Conservation (phyloP, 805 yeast species). For the Blastobotrys peoriensis region DNA sequence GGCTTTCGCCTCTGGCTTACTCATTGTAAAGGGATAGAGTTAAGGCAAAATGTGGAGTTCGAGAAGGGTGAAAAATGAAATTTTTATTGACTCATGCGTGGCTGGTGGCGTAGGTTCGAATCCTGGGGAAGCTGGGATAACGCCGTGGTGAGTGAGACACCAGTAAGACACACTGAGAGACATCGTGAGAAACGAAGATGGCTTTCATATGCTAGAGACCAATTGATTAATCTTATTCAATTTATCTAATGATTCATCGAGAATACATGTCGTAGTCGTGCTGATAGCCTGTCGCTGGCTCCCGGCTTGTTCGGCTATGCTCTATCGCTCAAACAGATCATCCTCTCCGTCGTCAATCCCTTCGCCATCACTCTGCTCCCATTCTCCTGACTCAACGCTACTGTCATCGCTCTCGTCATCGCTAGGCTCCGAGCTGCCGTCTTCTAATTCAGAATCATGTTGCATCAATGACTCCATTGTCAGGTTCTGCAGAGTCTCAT, state of each 20-base stretch:
- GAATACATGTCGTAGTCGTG: too few species aligned
- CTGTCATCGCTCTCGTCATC: conserved; percentile 31
- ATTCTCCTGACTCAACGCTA: conserved; percentile 25
- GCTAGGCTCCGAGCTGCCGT: conserved; percentile 19
- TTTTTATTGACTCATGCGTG: not conserved
- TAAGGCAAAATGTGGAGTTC: conserved; percentile 2
- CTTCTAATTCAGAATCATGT: conserved; percentile 20
- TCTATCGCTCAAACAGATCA: conserved; percentile 52
- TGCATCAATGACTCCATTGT: conserved; percentile 28
- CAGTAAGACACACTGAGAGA: too few species aligned
- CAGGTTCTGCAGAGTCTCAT: conserved; percentile 33
- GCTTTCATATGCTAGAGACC: too few species aligned
- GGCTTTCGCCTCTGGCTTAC: conserved; percentile 22
- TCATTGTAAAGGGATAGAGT: too few species aligned
- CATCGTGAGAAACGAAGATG: too few species aligned
- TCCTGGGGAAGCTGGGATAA: too few species aligned
- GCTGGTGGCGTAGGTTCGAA: not conserved
- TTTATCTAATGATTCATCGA: too few species aligned
- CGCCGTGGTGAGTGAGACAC: too few species aligned
- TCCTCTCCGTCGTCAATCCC: conserved; percentile 43
- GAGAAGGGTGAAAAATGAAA: not conserved
- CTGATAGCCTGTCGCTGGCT: too few species aligned
- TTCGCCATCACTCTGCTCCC: conserved; percentile 38
- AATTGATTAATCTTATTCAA: too few species aligned
- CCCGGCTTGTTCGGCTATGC: too few species aligned